phyloP scores from a whole-genome alignment of 2,329 filamentous ascomycete species.

The Colletotrichum tanaceti region DNA sequence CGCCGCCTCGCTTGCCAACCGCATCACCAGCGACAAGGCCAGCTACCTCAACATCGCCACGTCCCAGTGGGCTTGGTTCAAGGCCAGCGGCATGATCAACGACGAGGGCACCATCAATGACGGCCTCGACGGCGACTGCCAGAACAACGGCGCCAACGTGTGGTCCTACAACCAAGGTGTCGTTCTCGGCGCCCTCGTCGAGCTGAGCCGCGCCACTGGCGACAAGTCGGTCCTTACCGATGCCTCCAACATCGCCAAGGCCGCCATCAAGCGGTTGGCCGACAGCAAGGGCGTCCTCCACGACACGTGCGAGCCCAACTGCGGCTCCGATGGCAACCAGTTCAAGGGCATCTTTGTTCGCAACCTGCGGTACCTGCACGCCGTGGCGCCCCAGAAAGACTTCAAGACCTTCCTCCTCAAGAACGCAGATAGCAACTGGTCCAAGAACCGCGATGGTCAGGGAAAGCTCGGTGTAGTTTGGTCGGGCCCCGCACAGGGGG shows the following conservation, averaged over 20 bases:
- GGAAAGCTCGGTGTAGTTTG: conserved; percentile 72
- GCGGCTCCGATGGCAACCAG: conserved; percentile 65
- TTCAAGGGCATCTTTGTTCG: conserved; percentile 80
- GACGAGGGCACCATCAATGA: conserved; percentile 63
- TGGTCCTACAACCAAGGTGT: conserved; percentile 71
- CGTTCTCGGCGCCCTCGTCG: conserved; percentile 65
- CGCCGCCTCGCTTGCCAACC: conserved; percentile 64
- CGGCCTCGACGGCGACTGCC: conserved; percentile 60
- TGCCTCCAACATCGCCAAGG: conserved; percentile 63
- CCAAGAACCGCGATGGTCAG: conserved; percentile 61
- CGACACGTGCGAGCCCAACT: conserved; percentile 60
- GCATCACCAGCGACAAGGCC: conserved; percentile 52
- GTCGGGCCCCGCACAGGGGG: conserved; percentile 67
- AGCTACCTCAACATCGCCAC: conserved; percentile 62
- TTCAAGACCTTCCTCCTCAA: conserved; percentile 67
- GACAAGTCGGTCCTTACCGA: conserved; percentile 55
- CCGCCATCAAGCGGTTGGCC: conserved; percentile 60
- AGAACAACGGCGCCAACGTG: conserved; percentile 62
- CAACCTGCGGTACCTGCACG: conserved; percentile 70
- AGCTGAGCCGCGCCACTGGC: conserved; percentile 59
- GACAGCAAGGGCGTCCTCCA: conserved; percentile 61
- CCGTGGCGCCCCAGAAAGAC: conserved; percentile 58
- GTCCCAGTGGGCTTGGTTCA: conserved; percentile 66
- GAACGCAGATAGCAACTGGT: conserved; percentile 76
- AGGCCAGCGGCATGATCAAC: conserved; percentile 63